Evolutionary conservation across 305 asterid species (phyloP).

Genomic region (Withania somnifera): DNA sequence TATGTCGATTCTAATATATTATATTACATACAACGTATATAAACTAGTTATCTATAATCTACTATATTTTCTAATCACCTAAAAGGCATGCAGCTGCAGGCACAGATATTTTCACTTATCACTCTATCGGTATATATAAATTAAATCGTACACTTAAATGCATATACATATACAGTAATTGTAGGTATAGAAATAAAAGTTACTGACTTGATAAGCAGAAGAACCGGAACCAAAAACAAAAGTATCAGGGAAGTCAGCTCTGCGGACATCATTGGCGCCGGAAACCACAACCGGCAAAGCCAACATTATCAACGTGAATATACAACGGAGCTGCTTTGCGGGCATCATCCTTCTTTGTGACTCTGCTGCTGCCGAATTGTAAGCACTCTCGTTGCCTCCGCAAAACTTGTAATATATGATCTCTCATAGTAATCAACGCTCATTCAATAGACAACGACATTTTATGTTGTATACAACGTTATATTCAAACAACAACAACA

Average conservation of each 20-base stretch:
- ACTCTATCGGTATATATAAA: background rate
- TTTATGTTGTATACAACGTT: too few species aligned
- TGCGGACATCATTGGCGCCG: background rate
- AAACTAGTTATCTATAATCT: background rate
- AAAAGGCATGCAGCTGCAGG: too few species aligned
- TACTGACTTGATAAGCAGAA: conserved; percentile 22
- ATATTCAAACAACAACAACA: too few species aligned
- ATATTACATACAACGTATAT: background rate
- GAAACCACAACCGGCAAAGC: background rate
- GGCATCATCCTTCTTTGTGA: background rate
- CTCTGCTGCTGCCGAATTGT: background rate
- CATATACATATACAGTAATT: too few species aligned
- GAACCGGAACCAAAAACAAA: conserved; percentile 22
- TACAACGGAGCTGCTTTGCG: background rate
- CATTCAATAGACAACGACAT: too few species aligned
- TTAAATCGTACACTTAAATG: background rate
- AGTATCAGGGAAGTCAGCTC: conserved; percentile 17
- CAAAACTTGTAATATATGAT: background rate
- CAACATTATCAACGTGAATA: background rate
- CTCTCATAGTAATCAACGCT: too few species aligned
- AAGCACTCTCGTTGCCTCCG: background rate
- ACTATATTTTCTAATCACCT: too few species aligned
- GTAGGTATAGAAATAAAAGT: background rate
- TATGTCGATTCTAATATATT: background rate
- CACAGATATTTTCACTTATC: too few species aligned